Conservation (phyloP, 176 grass and related monocot genomes). For the Raddia distichophylla region DNA sequence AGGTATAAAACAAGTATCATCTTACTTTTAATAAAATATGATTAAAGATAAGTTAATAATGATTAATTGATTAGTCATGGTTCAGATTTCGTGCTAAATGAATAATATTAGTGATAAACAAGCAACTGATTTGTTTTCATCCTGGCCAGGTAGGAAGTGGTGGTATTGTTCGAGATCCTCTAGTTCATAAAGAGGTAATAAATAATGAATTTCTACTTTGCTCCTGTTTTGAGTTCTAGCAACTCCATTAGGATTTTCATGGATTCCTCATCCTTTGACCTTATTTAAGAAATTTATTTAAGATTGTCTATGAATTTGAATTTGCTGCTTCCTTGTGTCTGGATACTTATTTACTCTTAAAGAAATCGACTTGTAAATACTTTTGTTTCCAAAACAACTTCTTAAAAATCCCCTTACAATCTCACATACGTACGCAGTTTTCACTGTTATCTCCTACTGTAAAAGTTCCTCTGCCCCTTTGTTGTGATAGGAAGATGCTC, state of each 20-base stretch:
- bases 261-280: neutral
- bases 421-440: neutral
- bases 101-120: neutral
- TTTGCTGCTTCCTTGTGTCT: neutral
- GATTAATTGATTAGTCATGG: neutral
- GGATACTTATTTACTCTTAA: neutral
- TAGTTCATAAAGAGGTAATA: slow-evolving; percentile 90
- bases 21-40: slow-evolving; percentile 4
- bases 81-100: neutral
- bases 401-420: neutral
- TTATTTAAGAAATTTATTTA: neutral
- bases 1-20: slow-evolving; percentile 51
- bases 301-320: neutral
- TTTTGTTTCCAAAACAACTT: neutral
- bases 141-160: slow-evolving; percentile 76
- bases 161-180: slow-evolving; percentile 89
- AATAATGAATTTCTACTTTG: slow-evolving; percentile 39
- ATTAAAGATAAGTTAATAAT: slow-evolving; percentile 8
- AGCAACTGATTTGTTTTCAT: slow-evolving; percentile 21
- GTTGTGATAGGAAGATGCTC: neutral
- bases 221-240: neutral
- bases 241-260: neutral
- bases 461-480: neutral
- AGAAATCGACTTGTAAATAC: neutral
- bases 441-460: neutral